Conservation (phyloP, 768 basidiomycete genomes). For the Auriscalpium vulgare region DNA sequence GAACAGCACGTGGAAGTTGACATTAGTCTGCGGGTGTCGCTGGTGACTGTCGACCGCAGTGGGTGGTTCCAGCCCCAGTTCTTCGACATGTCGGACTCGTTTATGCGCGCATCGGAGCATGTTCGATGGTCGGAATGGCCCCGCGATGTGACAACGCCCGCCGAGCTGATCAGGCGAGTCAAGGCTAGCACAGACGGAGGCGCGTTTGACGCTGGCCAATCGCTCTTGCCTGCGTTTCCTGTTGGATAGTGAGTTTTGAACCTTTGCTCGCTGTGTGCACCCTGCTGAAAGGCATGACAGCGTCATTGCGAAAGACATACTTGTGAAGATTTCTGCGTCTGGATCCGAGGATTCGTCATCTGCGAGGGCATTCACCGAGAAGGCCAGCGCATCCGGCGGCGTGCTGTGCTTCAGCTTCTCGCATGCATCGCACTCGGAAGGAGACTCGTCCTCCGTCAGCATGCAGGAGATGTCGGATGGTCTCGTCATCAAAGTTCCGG, state of each 20-base stretch:
- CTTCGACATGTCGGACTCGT: constrained; percentile 1
- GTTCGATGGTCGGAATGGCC: constrained; percentile 12
- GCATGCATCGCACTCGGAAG: constrained; percentile 1
- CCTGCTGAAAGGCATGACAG: not conserved
- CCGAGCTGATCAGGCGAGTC: not conserved
- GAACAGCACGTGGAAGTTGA: not conserved
- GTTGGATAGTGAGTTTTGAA: not conserved
- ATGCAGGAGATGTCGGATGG: constrained; percentile 8
- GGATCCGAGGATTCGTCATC: not conserved
- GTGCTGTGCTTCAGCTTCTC: constrained; percentile 12
- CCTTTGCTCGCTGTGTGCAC: not conserved
- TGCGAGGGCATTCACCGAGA: not conserved
- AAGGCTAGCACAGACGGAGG: not conserved
- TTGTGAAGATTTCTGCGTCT: not conserved
- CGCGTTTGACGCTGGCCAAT: not conserved
- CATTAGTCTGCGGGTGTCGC: not conserved
- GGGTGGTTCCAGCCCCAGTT: constrained; percentile 7
- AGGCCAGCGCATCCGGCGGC: constrained; percentile 4
- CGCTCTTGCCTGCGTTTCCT: not conserved
- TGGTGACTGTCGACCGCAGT: constrained; percentile 1
- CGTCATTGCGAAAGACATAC: not conserved
- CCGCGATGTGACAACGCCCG: not conserved
- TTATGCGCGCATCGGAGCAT: constrained; percentile 3
- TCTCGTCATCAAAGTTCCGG: constrained; percentile 14
- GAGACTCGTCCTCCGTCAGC: not conserved